Evolutionary conservation across 805 yeast species (phyloP), one percentile per base, ranked within the genome.

Genomic region (Candida vartiovaarae): DNA sequence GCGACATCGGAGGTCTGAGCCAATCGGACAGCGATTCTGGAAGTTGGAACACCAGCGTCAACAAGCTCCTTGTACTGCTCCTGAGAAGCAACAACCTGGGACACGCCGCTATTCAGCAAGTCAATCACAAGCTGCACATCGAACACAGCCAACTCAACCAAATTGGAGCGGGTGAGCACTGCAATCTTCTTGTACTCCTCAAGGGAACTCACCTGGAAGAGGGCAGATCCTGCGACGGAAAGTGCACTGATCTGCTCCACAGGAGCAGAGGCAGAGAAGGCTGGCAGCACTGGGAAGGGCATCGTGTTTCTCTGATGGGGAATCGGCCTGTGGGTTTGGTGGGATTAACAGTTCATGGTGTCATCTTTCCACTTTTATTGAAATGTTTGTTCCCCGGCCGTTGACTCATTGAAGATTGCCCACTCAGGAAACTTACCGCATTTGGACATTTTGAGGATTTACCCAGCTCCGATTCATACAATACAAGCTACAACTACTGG

Each of bases 81-180:
- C 6, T 48, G 54, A 4, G 61, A 40, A 27, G 74, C 70, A 43
- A 78, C 64, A 4, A 82, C 54, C 20, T 69, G 66, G 26, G 63
- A 56, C 10, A 80, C 75, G 38, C 93, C 93, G 40, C 67, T 68
- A 55, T 85, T 84, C 45, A 85, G 68, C 33, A 83, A 57, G 7
- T 67, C 73, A 34, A 80, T 65, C 20, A 70, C 56, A 15, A 59
- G 60, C 45, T 80, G 83, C 34, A 69, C 67, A 27, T 65, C 60
- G 23, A 43, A 57, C 46, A 27, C 47, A 46, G 26, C 52, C 49
- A 38, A 60, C 20, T 32, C 60, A 42, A 33, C 64, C 42, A 38
- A 40, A 48, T 27, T 63, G 61, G n/a, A 64, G 29, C 26, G 33
- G 34, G 41, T 32, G 62, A 9, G 65, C 11, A 38, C 9, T 8